Conservation (phyloP, 2,329 filamentous ascomycete genomes). For the Beauveria sp. region DNA sequence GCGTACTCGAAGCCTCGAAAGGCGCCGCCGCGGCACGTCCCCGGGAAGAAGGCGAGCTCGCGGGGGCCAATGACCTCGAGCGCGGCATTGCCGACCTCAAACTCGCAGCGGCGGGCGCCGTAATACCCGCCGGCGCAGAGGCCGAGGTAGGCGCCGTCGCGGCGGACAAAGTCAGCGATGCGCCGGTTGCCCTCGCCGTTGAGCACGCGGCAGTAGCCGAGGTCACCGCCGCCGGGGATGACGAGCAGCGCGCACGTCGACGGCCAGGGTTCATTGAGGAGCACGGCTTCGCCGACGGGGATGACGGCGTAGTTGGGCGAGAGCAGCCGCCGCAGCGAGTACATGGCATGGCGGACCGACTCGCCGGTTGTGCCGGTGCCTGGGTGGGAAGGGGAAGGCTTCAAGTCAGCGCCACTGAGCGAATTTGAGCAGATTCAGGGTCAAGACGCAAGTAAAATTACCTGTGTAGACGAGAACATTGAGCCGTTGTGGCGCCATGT, state of each 20-base stretch:
- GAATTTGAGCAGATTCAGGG: background rate
- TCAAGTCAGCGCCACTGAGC: background rate
- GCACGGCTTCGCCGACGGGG: conserved; percentile 65
- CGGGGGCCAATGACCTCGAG: conserved; percentile 81
- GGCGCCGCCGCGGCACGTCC: conserved; percentile 75
- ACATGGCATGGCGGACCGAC: conserved; percentile 83
- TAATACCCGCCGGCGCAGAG: conserved; percentile 96
- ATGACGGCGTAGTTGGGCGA: conserved; percentile 91
- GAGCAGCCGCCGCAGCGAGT: conserved; percentile 76
- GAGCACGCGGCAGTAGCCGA: conserved; percentile 80
- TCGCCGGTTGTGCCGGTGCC: conserved; percentile 80
- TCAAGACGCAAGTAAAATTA: conserved; percentile 28
- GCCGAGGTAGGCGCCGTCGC: conserved; percentile 79
- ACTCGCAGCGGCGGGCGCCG: conserved; percentile 73
- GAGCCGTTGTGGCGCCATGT: conserved; percentile 62
- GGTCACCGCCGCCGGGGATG: conserved; percentile 87
- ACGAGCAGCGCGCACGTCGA: conserved; percentile 82
- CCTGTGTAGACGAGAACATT: conserved; percentile 93
- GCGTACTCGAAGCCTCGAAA: conserved; percentile 87
- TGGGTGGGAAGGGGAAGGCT: conserved; percentile 25
- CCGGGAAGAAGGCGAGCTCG: conserved; percentile 84
- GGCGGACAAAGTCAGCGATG: conserved; percentile 78
- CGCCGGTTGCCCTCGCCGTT: conserved; percentile 82
- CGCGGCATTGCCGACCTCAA: conserved; percentile 70
- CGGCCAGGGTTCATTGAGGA: conserved; percentile 89